Base-by-base conservation (phyloP, 1,284 basidiomycete species). In the Lignosus rhinocerotis region DNA sequence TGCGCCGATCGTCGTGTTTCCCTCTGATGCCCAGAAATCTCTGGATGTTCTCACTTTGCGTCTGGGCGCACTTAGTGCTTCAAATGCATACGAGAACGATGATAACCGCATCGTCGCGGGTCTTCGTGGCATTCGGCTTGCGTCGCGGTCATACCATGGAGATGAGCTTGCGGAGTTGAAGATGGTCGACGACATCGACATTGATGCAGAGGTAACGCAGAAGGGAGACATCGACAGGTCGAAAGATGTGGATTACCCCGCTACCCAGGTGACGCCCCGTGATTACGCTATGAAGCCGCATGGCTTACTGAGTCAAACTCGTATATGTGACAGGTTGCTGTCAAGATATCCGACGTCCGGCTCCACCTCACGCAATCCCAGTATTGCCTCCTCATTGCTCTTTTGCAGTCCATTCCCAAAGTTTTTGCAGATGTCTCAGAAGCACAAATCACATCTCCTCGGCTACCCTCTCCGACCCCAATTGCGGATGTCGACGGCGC, bases 1-100 rank as follows among this genome's bases (percentile, higher is more conserved):
- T 75, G 92, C 96, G 0, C 97, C 97, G 0, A 98, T 99, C 66
- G 76, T 99, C 43, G 80, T 98, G 19, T 88, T 99, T 66, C 96
- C 97, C 5, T 83, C 86, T 11, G 82, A 93, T 67, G 81, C 90
- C 4, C 72, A 80, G 16, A 74, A 70, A 8, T 88, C 88, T 6
- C 75, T 76, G 2, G 93, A 98, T 72, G 78, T 82, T 32, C 79
- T 99, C 50, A 83, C 90, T 3, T 83, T 97, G 74, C 85, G 92
- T 53, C 83, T 99, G 0, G 97, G 97, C 58, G 94, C 98, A 74
- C 90, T 99, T 53, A 82, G 81, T 38, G 94, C 94, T 32, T 84
- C 81, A 60, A 99, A 99, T 73, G 76, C 79, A 17, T 94, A 91
- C 67, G 81, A 90, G 41, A 80, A 79, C n/a, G 66, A 77, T 14